These are phyloP conservation scores for Emmonsiellopsis sp. DNA, from an alignment of 2,329 filamentous ascomycete genomes.

Conservation along the genomic window DNA sequence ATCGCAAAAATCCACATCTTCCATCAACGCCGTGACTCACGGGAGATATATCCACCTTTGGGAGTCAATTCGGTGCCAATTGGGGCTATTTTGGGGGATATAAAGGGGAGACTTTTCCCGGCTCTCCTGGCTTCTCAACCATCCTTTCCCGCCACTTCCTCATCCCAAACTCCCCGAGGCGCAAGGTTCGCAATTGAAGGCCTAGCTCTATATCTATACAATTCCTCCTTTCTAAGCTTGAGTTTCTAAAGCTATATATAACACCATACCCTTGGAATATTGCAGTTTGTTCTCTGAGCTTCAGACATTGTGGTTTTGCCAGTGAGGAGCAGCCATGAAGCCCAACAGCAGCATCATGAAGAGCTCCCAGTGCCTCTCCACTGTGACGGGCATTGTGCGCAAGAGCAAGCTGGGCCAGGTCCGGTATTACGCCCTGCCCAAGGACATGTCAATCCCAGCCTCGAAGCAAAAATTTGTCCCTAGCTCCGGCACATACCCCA, in stretches of 20 bases:
- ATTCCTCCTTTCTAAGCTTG: too few relatives aligned
- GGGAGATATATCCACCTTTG: neutral
- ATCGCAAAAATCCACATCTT: neutral
- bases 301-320: neutral
- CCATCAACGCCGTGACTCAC: neutral
- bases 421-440: conserved; percentile 35
- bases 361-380: neutral
- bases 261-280: neutral
- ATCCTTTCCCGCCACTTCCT: neutral
- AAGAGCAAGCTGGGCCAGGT: conserved; percentile 20
- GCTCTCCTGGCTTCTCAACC: neutral
- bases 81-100: neutral
- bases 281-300: neutral
- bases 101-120: neutral
- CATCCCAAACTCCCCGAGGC: too few relatives aligned
- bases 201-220: too few relatives aligned
- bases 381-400: neutral
- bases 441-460: conserved; percentile 52
- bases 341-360: neutral
- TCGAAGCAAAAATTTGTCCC: conserved; percentile 89
- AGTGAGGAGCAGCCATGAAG: neutral
- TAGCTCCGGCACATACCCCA: conserved; percentile 72
- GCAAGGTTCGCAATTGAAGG: too few relatives aligned
- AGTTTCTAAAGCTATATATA: neutral
- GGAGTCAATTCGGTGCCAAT: neutral